Conservation (phyloP, 352 stramenopile species). For the Phytophthora syringae region DNA sequence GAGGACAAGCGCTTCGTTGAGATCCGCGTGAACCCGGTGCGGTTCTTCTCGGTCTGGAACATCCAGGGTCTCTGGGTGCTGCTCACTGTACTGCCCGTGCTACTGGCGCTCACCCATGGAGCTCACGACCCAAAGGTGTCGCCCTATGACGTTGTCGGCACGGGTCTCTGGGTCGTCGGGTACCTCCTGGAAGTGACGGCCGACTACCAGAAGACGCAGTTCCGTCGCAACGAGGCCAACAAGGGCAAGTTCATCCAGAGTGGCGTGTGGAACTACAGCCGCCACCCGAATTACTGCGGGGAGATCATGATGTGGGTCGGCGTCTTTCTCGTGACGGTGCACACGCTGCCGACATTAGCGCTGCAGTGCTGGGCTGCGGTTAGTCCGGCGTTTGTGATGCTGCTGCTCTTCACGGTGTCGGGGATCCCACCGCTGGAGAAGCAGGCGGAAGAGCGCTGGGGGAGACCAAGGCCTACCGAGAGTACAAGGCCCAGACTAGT, state of each 20-base stretch:
- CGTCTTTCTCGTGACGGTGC: slow-evolving; percentile 58
- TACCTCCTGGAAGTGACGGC: slow-evolving; percentile 79
- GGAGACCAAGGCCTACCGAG: slow-evolving; percentile 64
- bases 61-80: slow-evolving; percentile 88
- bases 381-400: slow-evolving; percentile 71
- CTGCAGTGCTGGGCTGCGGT: slow-evolving; percentile 52
- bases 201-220: slow-evolving; percentile 86
- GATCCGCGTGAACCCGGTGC: slow-evolving; percentile 66
- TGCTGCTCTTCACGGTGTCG: slow-evolving; percentile 76
- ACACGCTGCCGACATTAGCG: slow-evolving; percentile 45
- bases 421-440: slow-evolving; percentile 85
- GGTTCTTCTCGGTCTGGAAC: slow-evolving; percentile 82
- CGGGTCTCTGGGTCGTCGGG: slow-evolving; percentile 64
- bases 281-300: slow-evolving; percentile 94
- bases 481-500: slow-evolving; percentile 81
- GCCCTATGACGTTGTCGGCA: slow-evolving; percentile 73
- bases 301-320: slow-evolving; percentile 92
- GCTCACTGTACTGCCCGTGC: slow-evolving; percentile 71
- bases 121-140: slow-evolving; percentile 28
- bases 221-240: slow-evolving; percentile 65
- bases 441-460: slow-evolving; percentile 74
- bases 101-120: slow-evolving; percentile 57
- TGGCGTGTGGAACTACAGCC: slow-evolving; percentile 88
- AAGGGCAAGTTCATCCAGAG: slow-evolving; percentile 82
- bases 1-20: slow-evolving; percentile 79